These are phyloP conservation scores for Lactarius quietus DNA, from an alignment of 768 basidiomycete species.

Conservation along the genomic window DNA sequence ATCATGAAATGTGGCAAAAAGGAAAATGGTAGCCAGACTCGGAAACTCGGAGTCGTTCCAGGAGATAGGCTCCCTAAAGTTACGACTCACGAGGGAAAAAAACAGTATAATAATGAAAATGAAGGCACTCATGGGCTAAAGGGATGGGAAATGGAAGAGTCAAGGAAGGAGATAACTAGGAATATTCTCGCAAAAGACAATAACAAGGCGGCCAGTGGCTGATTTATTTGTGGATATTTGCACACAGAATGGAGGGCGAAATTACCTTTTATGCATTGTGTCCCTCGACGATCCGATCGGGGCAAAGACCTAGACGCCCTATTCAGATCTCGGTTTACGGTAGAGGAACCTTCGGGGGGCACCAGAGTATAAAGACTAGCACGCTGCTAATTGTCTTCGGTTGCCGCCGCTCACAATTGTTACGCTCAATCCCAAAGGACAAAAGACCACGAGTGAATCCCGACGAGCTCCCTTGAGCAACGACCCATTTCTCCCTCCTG, in stretches of 20 bases:
- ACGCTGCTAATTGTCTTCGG: conserved; percentile 25
- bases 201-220: conserved; percentile 27
- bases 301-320: conserved; percentile 4
- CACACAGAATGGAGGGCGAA: conserved; percentile 20
- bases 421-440: conserved; percentile 22
- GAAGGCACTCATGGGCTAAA: conserved; percentile 13
- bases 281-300: conserved; percentile 27
- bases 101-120: not conserved
- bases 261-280: conserved; percentile 5
- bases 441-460: conserved; percentile 19
- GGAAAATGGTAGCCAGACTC: conserved; percentile 4
- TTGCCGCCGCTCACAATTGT: conserved; percentile 28
- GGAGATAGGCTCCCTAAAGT: not conserved
- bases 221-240: conserved; percentile 22
- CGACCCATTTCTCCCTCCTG: conserved; percentile 26
- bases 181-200: conserved; percentile 26
- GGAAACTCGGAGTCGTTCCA: conserved; percentile 1
- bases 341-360: conserved; percentile 15
- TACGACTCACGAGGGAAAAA: conserved; percentile 24
- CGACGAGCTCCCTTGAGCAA: conserved; percentile 17
- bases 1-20: not conserved
- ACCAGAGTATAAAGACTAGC: conserved; percentile 23
- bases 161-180: conserved; percentile 19
- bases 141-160: conserved; percentile 23
- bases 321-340: conserved; percentile 26